Evolutionary conservation across 140 eudicot genomes (phyloP).

Genomic region (Bidens hawaiensis): DNA sequence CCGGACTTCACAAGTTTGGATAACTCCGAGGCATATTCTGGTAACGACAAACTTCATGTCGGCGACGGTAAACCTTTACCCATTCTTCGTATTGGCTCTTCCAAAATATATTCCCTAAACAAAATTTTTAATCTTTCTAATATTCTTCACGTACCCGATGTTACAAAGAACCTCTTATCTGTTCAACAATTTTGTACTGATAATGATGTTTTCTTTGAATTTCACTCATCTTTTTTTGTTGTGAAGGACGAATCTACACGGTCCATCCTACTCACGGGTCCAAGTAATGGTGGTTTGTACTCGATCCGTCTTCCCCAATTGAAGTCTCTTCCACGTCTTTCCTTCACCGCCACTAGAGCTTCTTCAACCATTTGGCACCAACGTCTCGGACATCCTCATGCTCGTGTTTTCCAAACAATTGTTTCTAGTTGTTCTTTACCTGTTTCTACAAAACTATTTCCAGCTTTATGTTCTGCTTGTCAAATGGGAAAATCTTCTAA

Average conservation of each 20-base stretch:
- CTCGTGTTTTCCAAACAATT: neutral
- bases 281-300: too few species aligned
- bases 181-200: too few species aligned
- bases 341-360: too few species aligned
- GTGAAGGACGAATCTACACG: too few species aligned
- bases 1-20: neutral
- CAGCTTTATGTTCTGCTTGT: neutral
- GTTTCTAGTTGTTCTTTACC: neutral
- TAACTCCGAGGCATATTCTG: neutral
- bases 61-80: slow-evolving; percentile 6
- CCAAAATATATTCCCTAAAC: too few species aligned
- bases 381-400: neutral
- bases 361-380: slow-evolving; percentile 2
- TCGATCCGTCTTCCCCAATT: too few species aligned
- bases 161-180: neutral
- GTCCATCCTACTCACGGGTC: too few species aligned
- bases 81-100: neutral
- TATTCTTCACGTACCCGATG: slow-evolving; percentile 1
- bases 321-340: too few species aligned
- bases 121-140: neutral
- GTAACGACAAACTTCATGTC: neutral
- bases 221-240: too few species aligned
- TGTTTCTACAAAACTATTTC: neutral
- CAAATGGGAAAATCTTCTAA: too few species aligned
- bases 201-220: too few species aligned